Conservation (phyloP, 768 basidiomycete species). For the Mycena olivaceomarginata region DNA sequence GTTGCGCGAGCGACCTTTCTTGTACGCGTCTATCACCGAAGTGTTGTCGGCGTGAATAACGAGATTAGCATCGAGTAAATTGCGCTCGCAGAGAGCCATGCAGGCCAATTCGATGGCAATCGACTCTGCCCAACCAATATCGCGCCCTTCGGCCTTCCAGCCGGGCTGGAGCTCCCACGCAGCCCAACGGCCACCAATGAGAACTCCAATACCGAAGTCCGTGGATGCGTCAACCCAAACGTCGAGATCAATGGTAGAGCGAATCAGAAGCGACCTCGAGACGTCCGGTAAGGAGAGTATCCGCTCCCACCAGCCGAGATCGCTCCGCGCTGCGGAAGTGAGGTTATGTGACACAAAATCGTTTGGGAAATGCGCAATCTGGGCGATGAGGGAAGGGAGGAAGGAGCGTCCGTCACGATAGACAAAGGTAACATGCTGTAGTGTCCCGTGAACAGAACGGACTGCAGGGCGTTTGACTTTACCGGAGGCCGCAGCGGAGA, state of each 20-base stretch:
- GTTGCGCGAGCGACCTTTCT: constrained; percentile 16
- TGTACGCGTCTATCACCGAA: neutral
- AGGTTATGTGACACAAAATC: constrained; percentile 3
- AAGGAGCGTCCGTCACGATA: constrained; percentile 12
- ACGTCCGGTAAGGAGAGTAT: constrained; percentile 7
- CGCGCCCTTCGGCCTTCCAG: constrained; percentile 14
- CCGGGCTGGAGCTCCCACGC: constrained; percentile 14
- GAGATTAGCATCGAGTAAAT: no score
- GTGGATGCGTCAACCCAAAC: constrained; percentile 25
- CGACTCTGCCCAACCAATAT: constrained; percentile 28
- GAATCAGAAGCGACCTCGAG: neutral
- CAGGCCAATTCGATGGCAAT: constrained; percentile 11
- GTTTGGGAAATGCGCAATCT: neutral
- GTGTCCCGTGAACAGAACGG: constrained; percentile 8
- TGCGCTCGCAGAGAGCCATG: no score
- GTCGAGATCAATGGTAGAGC: neutral
- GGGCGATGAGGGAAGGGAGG: constrained; percentile 9
- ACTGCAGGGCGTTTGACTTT: neutral
- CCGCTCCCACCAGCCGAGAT: constrained; percentile 21
- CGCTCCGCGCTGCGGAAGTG: constrained; percentile 2
- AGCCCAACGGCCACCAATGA: constrained; percentile 6
- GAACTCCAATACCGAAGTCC: constrained; percentile 21
- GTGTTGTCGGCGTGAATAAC: no score
- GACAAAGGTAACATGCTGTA: constrained; percentile 10
- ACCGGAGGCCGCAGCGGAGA: neutral